Conservation (phyloP, 2,329 filamentous ascomycete species). For the Aplosporella prunicola region DNA sequence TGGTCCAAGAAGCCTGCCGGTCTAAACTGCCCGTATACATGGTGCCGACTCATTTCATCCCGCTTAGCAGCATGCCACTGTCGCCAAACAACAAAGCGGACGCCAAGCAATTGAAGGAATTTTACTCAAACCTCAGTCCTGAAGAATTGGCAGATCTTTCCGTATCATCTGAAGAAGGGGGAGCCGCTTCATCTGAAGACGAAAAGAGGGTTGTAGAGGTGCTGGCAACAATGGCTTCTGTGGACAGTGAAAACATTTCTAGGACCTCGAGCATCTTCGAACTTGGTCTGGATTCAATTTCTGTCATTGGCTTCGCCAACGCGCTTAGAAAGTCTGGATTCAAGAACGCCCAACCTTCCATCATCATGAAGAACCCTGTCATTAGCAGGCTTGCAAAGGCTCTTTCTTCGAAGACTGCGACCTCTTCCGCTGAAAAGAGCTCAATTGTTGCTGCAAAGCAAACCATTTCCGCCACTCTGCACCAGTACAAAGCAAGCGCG, state of each 20-base stretch:
- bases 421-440: conserved; percentile 11
- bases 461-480: conserved; percentile 52
- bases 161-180: conserved; percentile 14
- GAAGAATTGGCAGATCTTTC: conserved; percentile 52
- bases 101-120: conserved; percentile 53
- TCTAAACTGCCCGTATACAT: conserved; percentile 71
- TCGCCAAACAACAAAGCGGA: conserved; percentile 89
- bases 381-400: conserved; percentile 33
- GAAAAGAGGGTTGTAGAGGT: conserved; percentile 44
- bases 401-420: conserved; percentile 15
- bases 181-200: conserved; percentile 22
- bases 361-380: conserved; percentile 52
- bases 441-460: conserved; percentile 47
- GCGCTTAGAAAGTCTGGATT: conserved; percentile 57
- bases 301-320: conserved; percentile 60
- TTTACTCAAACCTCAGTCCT: conserved; percentile 55
- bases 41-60: conserved; percentile 77
- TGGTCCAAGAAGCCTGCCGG: conserved; percentile 49
- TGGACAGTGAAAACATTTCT: conserved; percentile 37
- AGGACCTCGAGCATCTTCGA: conserved; percentile 66
- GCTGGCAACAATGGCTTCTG: conserved; percentile 45
- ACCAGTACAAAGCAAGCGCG: conserved; percentile 48
- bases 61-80: conserved; percentile 62
- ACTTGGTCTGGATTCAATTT: conserved; percentile 80
- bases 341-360: conserved; percentile 49